phyloP scores from a whole-genome alignment of 2,329 filamentous ascomycete species.

The Lecanosticta acicola region DNA sequence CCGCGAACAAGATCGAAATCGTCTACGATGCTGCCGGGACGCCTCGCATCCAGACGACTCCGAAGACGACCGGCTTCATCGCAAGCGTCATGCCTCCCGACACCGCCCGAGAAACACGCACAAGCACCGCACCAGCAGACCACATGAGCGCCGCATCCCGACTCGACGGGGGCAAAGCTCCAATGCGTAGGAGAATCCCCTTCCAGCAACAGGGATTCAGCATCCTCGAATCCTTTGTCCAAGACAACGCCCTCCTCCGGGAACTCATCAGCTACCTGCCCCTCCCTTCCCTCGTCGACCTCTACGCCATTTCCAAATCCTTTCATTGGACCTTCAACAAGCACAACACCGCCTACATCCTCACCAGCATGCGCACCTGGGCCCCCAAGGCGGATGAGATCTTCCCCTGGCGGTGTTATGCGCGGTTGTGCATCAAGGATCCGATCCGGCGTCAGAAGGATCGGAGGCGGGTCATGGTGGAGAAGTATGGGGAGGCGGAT shows the following conservation, averaged over 20 bases:
- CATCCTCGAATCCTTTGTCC: slow-evolving; percentile 31
- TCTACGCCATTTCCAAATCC: slow-evolving; percentile 60
- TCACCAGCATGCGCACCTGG: slow-evolving; percentile 49
- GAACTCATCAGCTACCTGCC: slow-evolving; percentile 52
- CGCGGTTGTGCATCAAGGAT: slow-evolving; percentile 53
- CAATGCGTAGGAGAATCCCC: not conserved
- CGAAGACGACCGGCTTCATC: not conserved
- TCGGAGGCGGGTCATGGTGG: too few species aligned
- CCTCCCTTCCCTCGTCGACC: slow-evolving; percentile 53
- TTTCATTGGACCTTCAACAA: slow-evolving; percentile 58
- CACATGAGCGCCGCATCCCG: too few species aligned
- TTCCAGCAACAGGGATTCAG: slow-evolving; percentile 25
- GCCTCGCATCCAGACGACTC: slow-evolving; percentile 14
- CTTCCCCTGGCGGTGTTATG: slow-evolving; percentile 59
- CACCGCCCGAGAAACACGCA: too few species aligned
- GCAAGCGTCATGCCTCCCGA: not conserved
- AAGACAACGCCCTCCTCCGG: slow-evolving; percentile 48
- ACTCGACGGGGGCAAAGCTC: too few species aligned
- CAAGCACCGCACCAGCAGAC: too few species aligned
- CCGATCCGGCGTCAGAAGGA: slow-evolving; percentile 40
- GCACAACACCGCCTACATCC: slow-evolving; percentile 55
- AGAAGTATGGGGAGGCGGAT: too few species aligned
- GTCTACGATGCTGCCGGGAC: slow-evolving; percentile 20
- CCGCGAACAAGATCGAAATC: slow-evolving; percentile 21
- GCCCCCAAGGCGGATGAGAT: slow-evolving; percentile 52